Evolutionary conservation across 2,329 filamentous ascomycete species (phyloP), one percentile per base, ranked within the genome.

Genomic region (Knufia petricola): DNA sequence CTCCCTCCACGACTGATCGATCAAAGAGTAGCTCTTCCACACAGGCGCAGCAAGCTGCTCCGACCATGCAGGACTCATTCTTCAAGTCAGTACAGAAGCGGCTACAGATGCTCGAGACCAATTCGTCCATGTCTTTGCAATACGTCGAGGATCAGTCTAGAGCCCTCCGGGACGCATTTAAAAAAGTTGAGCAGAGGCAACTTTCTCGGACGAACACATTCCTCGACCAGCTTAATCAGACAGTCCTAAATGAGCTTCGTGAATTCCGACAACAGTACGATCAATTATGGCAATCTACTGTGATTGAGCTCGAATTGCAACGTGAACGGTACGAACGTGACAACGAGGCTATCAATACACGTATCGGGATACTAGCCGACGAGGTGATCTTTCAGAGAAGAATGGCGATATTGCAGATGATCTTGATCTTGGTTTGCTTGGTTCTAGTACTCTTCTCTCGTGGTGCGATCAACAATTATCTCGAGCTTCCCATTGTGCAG

Each of bases 61-160:
- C 90, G 1, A 88, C 89, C 0, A 92, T 94, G 1, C 92, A 98
- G 65, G 92, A 98, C 63, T 92, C 86, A 1, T 96, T 98, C 67
- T 98, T 95, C 76, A 96, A 96, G 64, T 87, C 88, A 3, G 84
- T 96, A 7, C 87, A 89, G 54, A 96, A 96, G 66, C 85, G 92
- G 1, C 75, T 98, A 3, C 86, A 90, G 55, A 82, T 89, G 58
- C 80, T 96, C 6, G 92, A 98, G 65, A 79, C 86, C 13, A 98
- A 96, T 63, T 87, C 89, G 9, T 94, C 90, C 0, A 74, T 96
- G 9, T 95, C 89, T 0, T 72, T 96, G 7, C 86, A 95, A 60
- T 98, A 98, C 61, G 94, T 98, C 51, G 90, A 96, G 68, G 88
- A 95, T 51, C 92, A 96, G 64, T 95, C 90, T 3, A 84, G 82